Evolutionary conservation across 2,329 filamentous ascomycete species (phyloP), one percentile per base, ranked within the genome.

Genomic region (Neonectria magnoliae): DNA sequence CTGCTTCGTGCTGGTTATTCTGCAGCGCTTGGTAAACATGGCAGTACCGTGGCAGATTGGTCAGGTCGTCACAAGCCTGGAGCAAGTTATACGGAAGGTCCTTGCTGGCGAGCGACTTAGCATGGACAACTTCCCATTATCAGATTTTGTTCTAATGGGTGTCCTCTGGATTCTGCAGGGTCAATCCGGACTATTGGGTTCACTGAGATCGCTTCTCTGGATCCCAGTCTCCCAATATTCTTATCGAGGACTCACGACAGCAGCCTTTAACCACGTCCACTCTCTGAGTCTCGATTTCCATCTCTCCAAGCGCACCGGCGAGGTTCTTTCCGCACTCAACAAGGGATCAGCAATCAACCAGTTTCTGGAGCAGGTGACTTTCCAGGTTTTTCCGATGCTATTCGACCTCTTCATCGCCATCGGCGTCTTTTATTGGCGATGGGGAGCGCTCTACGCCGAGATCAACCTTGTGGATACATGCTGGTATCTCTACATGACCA

Each of bases 221-320:
- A 96, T 99, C 55, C 95, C 96, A 0, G 94, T 99, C 62, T 93
- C 94, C 38, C 96, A 99, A 78, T 97, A 98, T 78, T 97, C 95
- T 0, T 99, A 98, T 80, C 91, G 93, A 75, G 93, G 96, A 68
- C 86, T 99, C 63, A 97, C 94, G 6, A 96, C 96, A 2, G 94
- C 96, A 16, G 93, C 95, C 11, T 99, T 99, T 76, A 95, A 98
- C 81, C 96, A 99, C 77, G 96, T 99, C 22, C 96, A 99, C 79
- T 91, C 91, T 55, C 88, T 99, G 36, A 98, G 94, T 78, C 86
- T 98, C 69, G 96, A 98, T 77, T 99, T 99, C 75, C 96, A 99
- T 76, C 87, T 98, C 3, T 94, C 93, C 57, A 99, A 99, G 81
- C 93, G 95, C 75, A 99, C 96, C 0, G 96, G 96, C 67, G 96